Conservation (phyloP, 441 rosid genomes). For the Erodium moschatum region DNA sequence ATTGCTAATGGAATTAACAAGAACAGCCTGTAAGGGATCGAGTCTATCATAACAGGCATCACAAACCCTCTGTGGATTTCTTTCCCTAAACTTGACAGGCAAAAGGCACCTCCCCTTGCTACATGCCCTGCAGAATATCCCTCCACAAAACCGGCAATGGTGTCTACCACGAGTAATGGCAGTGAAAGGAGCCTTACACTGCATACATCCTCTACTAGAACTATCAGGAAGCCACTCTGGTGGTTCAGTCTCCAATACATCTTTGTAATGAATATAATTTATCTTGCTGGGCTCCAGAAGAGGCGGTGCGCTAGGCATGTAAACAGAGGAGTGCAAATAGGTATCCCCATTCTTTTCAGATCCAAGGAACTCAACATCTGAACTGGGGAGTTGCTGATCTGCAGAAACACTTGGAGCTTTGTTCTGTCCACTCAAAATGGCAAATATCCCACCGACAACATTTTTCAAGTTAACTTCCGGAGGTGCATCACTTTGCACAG, state of each 20-base stretch:
- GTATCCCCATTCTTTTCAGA: conserved; percentile 71
- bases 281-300: conserved; percentile 55
- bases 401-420: conserved; percentile 26
- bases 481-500: conserved; percentile 18
- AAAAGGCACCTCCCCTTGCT: conserved; percentile 73
- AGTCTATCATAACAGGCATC: conserved; percentile 91
- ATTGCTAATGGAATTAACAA: conserved; percentile 73
- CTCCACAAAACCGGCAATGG: conserved; percentile 95
- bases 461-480: conserved; percentile 85
- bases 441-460: conserved; percentile 59
- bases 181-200: conserved; percentile 68
- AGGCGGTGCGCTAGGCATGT: conserved; percentile 93
- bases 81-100: conserved; percentile 72
- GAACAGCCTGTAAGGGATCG: conserved; percentile 81
- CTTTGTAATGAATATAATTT: conserved; percentile 43
- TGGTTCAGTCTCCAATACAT: conserved; percentile 74
- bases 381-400: conserved; percentile 35
- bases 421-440: conserved; percentile 70
- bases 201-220: conserved; percentile 64
- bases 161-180: conserved; percentile 84
- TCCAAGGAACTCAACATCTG: conserved; percentile 74
- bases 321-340: conserved; percentile 71
- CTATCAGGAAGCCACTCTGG: conserved; percentile 96
- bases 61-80: conserved; percentile 90
- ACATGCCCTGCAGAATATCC: conserved; percentile 73